These are phyloP conservation scores for Polyporus arcularius DNA, from an alignment of 768 basidiomycete species.

Conservation along the genomic window DNA sequence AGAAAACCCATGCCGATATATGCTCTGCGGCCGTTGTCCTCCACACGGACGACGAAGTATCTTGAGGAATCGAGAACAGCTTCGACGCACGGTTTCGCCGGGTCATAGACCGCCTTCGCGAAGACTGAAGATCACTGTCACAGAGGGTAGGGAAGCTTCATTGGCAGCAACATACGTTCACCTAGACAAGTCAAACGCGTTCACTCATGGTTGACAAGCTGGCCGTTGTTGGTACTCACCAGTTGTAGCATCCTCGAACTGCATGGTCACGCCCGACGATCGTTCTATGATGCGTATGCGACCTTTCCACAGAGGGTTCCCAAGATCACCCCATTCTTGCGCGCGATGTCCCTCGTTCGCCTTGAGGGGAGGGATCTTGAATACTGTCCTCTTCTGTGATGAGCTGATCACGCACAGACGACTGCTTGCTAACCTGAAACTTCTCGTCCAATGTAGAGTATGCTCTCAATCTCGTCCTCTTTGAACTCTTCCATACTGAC, in stretches of 20 bases:
- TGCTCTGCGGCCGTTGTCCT: constrained; percentile 84
- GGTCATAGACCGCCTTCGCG: constrained; percentile 82
- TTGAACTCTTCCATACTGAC: constrained; percentile 50
- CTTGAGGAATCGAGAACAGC: constrained; percentile 94
- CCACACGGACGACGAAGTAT: constrained; percentile 91
- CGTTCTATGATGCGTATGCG: constrained; percentile 84
- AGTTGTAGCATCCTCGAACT: constrained; percentile 79
- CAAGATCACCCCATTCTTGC: constrained; percentile 89
- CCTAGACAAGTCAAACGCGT: constrained; percentile 4
- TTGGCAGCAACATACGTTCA: constrained; percentile 14
- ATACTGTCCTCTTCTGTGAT: constrained; percentile 54
- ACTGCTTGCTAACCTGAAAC: constrained; percentile 66
- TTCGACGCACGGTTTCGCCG: constrained; percentile 81
- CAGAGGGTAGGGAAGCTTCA: background rate
- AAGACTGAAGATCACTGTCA: constrained; percentile 55
- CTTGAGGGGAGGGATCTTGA: constrained; percentile 87
- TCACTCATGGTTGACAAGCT: constrained; percentile 12
- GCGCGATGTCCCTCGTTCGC: constrained; percentile 89
- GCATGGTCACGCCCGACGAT: constrained; percentile 62
- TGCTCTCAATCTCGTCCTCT: constrained; percentile 77
- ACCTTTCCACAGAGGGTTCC: constrained; percentile 87
- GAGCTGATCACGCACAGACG: constrained; percentile 8
- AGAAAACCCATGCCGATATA: constrained; percentile 94
- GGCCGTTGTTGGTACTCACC: constrained; percentile 49
- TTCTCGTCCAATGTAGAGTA: constrained; percentile 88